phyloP scores from a whole-genome alignment of 306 rosid genomes.

The Oemleria cerasiformis region DNA sequence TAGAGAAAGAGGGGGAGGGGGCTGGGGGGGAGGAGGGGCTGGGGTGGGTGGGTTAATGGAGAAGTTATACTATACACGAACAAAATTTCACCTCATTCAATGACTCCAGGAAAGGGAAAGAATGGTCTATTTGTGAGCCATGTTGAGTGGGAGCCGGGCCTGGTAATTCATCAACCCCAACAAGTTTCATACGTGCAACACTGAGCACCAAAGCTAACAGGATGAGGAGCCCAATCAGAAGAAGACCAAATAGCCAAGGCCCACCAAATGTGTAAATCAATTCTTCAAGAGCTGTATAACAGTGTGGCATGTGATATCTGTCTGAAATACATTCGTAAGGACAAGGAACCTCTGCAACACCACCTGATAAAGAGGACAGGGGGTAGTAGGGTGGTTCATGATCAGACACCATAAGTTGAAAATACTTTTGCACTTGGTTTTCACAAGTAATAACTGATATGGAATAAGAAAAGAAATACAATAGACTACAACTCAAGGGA shows the following conservation, averaged over 20 bases:
- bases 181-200: slow-evolving; percentile 92
- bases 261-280: slow-evolving; percentile 95
- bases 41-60: background rate
- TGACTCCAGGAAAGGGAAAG: slow-evolving; percentile 96
- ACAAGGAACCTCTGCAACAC: slow-evolving; percentile 77
- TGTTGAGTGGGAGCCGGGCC: slow-evolving; percentile 96
- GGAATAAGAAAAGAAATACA: slow-evolving; percentile 8
- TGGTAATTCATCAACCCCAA: slow-evolving; percentile 87
- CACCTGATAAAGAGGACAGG: slow-evolving; percentile 52
- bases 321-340: slow-evolving; percentile 92
- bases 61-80: slow-evolving; percentile 4
- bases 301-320: slow-evolving; percentile 94
- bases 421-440: background rate
- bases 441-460: slow-evolving; percentile 1
- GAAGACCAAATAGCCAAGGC: slow-evolving; percentile 91
- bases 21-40: background rate
- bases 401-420: slow-evolving; percentile 9
- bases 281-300: slow-evolving; percentile 96
- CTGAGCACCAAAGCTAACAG: slow-evolving; percentile 92
- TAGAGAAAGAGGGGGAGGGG: background rate
- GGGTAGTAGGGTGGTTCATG: background rate
- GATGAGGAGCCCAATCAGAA: slow-evolving; percentile 76
- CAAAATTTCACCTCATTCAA: slow-evolving; percentile 72
- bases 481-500: background rate
- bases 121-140: slow-evolving; percentile 96